These are phyloP conservation scores for Ligustrum vulgare DNA, from an alignment of 257 asterid genomes.

Conservation along the genomic window DNA sequence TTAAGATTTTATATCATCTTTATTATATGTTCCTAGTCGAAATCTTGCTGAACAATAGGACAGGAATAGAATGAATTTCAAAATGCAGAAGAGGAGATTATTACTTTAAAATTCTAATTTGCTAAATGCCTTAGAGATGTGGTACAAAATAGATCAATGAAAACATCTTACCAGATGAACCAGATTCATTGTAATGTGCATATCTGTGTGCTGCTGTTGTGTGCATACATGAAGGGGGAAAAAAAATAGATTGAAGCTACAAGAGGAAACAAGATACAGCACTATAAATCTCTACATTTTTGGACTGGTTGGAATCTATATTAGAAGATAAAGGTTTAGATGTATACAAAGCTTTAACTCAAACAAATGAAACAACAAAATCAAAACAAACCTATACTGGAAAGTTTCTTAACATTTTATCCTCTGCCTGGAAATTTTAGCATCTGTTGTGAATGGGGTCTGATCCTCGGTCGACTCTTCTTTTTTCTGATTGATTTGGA, in stretches of 20 bases:
- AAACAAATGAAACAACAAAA: conserved; percentile 33
- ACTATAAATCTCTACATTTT: conserved; percentile 8
- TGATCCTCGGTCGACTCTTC: conserved; percentile 69
- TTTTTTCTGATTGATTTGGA: conserved; percentile 63
- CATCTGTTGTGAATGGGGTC: conserved; percentile 84
- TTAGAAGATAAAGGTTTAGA: conserved; percentile 18
- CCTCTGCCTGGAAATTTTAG: conserved; percentile 24
- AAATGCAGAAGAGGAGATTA: background rate
- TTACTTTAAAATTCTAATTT: too few species aligned
- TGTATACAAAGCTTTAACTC: conserved; percentile 24
- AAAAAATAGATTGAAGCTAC: too few species aligned
- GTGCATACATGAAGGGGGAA: too few species aligned
- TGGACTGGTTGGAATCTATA: conserved; percentile 29
- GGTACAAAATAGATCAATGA: too few species aligned
- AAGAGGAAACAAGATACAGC: background rate
- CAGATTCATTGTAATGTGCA: background rate
- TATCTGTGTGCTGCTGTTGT: background rate
- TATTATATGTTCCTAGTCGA: background rate
- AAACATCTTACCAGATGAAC: too few species aligned
- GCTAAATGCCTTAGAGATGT: too few species aligned
- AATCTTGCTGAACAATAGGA: background rate
- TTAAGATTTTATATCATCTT: background rate
- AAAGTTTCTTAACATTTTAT: conserved; percentile 8
- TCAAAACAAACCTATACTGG: conserved; percentile 36
- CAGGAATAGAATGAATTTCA: background rate